phyloP scores from a whole-genome alignment of 176 grass and related monocot genomes.

The maize (Zea mays) region DNA sequence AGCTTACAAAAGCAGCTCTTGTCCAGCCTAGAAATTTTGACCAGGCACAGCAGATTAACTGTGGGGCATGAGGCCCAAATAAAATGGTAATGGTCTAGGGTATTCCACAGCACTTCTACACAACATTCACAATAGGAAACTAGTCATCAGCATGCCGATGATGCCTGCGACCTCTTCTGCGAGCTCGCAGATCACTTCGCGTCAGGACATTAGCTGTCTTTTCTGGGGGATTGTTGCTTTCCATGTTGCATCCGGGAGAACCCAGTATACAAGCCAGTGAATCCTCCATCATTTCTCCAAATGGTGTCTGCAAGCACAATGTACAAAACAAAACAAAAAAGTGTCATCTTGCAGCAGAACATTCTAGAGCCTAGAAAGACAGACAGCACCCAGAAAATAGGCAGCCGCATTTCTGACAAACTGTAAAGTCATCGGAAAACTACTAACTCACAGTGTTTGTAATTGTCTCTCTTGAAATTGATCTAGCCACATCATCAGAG shows the following conservation, averaged over 20 bases:
- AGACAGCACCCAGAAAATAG: neutral
- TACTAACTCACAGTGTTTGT: constrained; percentile 35
- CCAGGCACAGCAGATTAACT: neutral
- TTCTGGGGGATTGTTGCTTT: constrained; percentile 38
- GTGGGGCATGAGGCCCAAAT: neutral
- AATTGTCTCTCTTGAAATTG: constrained; percentile 34
- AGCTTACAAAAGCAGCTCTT: neutral
- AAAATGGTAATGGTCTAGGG: neutral
- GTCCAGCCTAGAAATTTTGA: neutral
- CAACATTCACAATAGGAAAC: neutral
- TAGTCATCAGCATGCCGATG: constrained; percentile 16
- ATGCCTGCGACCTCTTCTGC: constrained; percentile 40
- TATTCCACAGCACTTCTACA: neutral
- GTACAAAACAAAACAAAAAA: neutral
- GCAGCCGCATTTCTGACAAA: constrained; percentile 8
- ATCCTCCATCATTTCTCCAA: constrained; percentile 59
- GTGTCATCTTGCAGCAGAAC: neutral
- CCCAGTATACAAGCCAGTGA: constrained; percentile 67
- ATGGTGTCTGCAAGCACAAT: constrained; percentile 34
- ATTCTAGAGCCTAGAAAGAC: neutral
- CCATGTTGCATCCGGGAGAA: constrained; percentile 38
- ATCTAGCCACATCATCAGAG: constrained; percentile 7
- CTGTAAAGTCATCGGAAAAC: constrained; percentile 14
- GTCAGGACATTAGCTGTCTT: constrained; percentile 17
- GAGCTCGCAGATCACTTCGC: constrained; percentile 38